Conservation (phyloP, 441 rosid genomes). For the Arabidopsis hybrid region DNA sequence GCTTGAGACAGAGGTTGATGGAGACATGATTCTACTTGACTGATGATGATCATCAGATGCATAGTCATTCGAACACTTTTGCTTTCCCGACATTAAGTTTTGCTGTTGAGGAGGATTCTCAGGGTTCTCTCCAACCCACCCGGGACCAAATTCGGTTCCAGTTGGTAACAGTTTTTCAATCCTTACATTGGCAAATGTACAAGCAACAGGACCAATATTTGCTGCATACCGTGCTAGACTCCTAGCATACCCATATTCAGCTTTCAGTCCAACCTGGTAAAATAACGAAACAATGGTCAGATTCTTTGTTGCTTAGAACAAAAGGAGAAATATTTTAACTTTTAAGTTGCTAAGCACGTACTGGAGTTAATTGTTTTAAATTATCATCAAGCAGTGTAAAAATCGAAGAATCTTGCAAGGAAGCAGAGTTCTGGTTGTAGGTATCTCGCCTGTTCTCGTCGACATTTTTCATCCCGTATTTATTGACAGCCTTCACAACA, state of each 20-base stretch:
- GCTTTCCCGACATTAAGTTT: too few relatives aligned
- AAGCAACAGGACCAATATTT: conserved; percentile 66
- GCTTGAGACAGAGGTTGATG: conserved; percentile 44
- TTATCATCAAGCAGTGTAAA: conserved; percentile 61
- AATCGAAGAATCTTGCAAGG: conserved; percentile 50
- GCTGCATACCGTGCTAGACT: conserved; percentile 86
- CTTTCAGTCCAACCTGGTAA: conserved; percentile 70
- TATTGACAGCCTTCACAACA: conserved; percentile 74
- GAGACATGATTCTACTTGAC: conserved; percentile 48
- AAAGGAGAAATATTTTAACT: not conserved
- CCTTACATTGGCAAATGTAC: conserved; percentile 67
- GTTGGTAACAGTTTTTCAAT: conserved; percentile 60
- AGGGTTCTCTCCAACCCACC: conserved; percentile 79
- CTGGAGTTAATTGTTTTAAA: conserved; percentile 70
- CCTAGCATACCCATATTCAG: conserved; percentile 74
- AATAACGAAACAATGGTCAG: conserved; percentile 28
- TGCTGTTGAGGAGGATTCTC: conserved; percentile 17
- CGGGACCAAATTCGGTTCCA: conserved; percentile 70
- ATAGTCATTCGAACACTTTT: conserved; percentile 15
- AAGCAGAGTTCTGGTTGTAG: conserved; percentile 52
- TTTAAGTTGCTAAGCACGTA: conserved; percentile 41
- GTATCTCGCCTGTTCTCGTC: conserved; percentile 83
- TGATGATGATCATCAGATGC: conserved; percentile 38
- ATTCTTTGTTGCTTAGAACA: conserved; percentile 17
- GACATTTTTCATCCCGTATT: conserved; percentile 74